Evolutionary conservation across 495 filamentous ascomycete genomes (phyloP), one percentile per base, ranked within the genome.

Genomic region (Letharia lupina): DNA sequence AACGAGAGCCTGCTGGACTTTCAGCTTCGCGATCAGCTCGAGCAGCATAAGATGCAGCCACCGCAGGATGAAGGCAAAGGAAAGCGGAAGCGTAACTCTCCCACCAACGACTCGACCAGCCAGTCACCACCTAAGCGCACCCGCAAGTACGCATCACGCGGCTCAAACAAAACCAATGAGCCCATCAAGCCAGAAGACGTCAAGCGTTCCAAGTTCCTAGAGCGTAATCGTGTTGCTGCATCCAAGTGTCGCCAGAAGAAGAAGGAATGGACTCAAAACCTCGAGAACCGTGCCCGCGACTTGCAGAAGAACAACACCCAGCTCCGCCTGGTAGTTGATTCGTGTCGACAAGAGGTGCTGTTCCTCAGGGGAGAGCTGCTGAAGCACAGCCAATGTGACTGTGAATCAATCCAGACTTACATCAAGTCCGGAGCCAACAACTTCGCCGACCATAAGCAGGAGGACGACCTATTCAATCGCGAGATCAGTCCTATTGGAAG

Each of bases 191-290:
- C 62, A 15, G 71, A 70, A 41, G 69, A 73, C 10, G 62, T 62
- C 13, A 65, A 68, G 40, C 71, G 71, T 10, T 68, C 64, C 39
- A 73, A 78, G 66, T 86, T 90, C 72, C 81, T 94, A 39, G 89
- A 94, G 71, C 84, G 89, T 35, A 96, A 96, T 71, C 84, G 91
- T 7, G 73, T 92, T 7, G 91, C 91, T 8, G 91, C 91, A 0
- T 90, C 84, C 75, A 96, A 95, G 70, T 95, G 91, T 72, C 84
- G 91, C 4, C 85, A 88, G 73, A 93, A 93, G 80, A 93, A 94
- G 76, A 95, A 93, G 73, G 83, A 87, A 68, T 87, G 85, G 74
- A 86, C 86, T 10, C 77, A 83, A 50, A 80, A 83, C 37, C 77
- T 90, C 5, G 85, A 89, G 67, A 68, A 58, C 5, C 72, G 69